A percentile compares a stretch with the other conserved stretches of the same genome.
These are phyloP conservation scores for Fusarium sp. DNA, from an alignment of 2,329 filamentous ascomycete genomes.

Conservation along the genomic window DNA sequence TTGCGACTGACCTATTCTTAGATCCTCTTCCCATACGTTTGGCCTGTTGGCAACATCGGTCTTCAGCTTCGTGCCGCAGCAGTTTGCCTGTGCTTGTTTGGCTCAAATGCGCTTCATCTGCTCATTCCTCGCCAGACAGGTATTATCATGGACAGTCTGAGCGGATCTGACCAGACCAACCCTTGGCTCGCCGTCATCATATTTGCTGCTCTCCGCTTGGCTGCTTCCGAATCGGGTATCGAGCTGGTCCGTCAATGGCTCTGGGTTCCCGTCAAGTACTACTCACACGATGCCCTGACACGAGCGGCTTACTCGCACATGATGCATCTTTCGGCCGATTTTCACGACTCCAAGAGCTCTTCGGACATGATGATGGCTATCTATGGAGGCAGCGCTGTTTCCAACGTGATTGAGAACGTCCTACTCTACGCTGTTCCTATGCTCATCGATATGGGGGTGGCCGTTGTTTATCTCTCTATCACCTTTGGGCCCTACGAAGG, in stretches of 20 bases:
- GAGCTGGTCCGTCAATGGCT: constrained; percentile 65
- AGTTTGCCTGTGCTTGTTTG: constrained; percentile 75
- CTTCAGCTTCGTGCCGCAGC: constrained; percentile 76
- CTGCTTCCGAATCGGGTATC: constrained; percentile 65
- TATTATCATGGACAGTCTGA: constrained; percentile 78
- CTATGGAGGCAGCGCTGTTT: constrained; percentile 63
- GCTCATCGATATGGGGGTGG: constrained; percentile 68
- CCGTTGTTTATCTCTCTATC: constrained; percentile 68
- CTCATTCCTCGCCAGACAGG: constrained; percentile 85
- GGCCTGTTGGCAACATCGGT: constrained; percentile 73
- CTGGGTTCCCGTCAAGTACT: constrained; percentile 68
- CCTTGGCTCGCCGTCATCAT: constrained; percentile 64
- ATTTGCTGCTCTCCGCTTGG: constrained; percentile 62
- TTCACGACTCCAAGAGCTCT: constrained; percentile 69
- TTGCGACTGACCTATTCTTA: constrained; percentile 42
- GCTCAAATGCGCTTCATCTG: constrained; percentile 78
- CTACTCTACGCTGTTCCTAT: constrained; percentile 69
- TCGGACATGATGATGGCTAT: constrained; percentile 69
- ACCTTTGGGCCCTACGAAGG: constrained; percentile 71
- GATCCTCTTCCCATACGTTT: constrained; percentile 83
- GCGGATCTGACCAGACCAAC: constrained; percentile 57
- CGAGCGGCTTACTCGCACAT: constrained; percentile 68
- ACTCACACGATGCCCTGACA: constrained; percentile 64
- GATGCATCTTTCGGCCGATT: constrained; percentile 69
- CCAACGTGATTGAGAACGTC: constrained; percentile 66